Conservation (phyloP, 192 early-diverging fungal genomes). For the Phycomyces nitens region DNA sequence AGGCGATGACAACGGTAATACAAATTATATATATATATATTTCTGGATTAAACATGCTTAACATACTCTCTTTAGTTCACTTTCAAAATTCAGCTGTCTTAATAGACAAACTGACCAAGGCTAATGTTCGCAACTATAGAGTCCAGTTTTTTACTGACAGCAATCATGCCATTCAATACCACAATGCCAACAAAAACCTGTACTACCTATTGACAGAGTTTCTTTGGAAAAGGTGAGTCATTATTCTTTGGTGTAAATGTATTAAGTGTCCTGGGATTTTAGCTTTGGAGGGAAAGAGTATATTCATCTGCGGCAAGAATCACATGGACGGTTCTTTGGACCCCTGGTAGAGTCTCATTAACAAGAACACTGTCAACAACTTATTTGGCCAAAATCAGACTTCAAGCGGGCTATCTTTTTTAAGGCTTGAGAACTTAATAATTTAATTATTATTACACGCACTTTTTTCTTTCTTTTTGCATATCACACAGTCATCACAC, state of each 20-base stretch:
- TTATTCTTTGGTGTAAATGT: background rate
- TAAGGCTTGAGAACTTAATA: too few relatives aligned
- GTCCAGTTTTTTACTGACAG: conserved; percentile 85
- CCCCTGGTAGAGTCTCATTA: background rate
- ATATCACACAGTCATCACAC: too few relatives aligned
- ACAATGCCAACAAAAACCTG: conserved; percentile 63
- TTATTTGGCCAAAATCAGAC: too few relatives aligned
- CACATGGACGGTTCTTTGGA: conserved; percentile 8
- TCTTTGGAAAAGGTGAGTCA: conserved; percentile 28
- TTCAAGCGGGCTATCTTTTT: too few relatives aligned
- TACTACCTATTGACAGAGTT: conserved; percentile 34
- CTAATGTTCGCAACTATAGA: conserved; percentile 69
- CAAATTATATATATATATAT: conserved; percentile 5
- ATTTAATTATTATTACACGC: too few relatives aligned
- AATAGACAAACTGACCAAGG: conserved; percentile 68
- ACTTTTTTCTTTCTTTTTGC: too few relatives aligned
- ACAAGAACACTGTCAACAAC: too few relatives aligned
- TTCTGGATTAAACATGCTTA: background rate
- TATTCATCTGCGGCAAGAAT: conserved; percentile 19
- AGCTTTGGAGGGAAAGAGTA: conserved; percentile 23
- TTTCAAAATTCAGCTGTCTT: conserved; percentile 84
- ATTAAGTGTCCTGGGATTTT: background rate
- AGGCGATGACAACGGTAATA: conserved; percentile 74
- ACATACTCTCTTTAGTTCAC: conserved; percentile 55
- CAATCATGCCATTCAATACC: conserved; percentile 80